A percentile compares a stretch with the other conserved stretches of the same genome.
Evolutionary conservation across 148 eudicot species (phyloP).

Genomic region (Hydrangea macrophylla): DNA sequence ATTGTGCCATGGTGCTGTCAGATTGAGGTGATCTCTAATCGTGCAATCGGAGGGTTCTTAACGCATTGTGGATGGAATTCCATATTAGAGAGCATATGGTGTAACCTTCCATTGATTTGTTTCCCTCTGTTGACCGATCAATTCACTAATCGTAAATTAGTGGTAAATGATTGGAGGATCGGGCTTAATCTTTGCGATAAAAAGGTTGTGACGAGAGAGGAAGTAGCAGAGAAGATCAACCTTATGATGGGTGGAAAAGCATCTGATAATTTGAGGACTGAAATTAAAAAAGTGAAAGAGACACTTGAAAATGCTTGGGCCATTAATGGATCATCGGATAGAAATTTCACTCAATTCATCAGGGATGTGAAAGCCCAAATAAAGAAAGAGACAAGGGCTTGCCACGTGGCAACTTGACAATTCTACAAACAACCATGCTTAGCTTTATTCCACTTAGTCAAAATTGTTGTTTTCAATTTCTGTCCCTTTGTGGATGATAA

Average conservation of each 20-base stretch:
- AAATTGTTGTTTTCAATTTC: not conserved
- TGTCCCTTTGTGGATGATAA: not conserved
- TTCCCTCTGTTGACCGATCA: constrained; percentile 40
- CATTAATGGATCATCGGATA: constrained; percentile 23
- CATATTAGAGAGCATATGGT: constrained; percentile 37
- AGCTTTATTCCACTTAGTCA: not conserved
- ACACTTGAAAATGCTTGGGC: constrained; percentile 24
- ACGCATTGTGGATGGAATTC: constrained; percentile 58
- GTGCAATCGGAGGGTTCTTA: constrained; percentile 39
- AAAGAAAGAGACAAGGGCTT: not conserved
- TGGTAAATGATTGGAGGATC: constrained; percentile 39
- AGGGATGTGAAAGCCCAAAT: constrained; percentile 25
- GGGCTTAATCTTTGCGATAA: constrained; percentile 31
- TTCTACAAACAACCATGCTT: not conserved
- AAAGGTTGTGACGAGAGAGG: constrained; percentile 6
- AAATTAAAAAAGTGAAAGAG: constrained; percentile 15
- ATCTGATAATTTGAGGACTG: constrained; percentile 12
- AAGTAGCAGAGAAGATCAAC: constrained; percentile 24
- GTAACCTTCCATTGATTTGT: constrained; percentile 35
- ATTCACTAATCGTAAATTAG: constrained; percentile 37
- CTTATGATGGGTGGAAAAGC: constrained; percentile 23
- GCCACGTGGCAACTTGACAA: constrained; percentile 11
- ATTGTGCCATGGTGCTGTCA: constrained; percentile 47
- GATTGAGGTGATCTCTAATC: constrained; percentile 33
- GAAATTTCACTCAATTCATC: constrained; percentile 21